These are phyloP conservation scores for Neurospora pannonica DNA, from an alignment of 495 filamentous ascomycete genomes.

Conservation along the genomic window DNA sequence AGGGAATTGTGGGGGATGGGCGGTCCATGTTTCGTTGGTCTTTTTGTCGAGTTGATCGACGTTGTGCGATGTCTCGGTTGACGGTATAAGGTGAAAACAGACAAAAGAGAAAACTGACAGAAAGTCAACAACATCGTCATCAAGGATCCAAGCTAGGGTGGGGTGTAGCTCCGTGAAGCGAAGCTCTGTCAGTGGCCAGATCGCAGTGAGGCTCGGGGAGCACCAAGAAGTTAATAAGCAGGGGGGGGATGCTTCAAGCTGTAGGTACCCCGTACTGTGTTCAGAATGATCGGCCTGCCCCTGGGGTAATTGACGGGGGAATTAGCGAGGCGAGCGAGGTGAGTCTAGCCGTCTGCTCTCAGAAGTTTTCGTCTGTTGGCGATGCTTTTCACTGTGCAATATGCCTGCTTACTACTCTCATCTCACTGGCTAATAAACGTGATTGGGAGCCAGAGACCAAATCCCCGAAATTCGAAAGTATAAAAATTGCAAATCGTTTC, in stretches of 20 bases:
- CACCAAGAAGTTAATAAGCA: background rate
- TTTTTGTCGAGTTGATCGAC: background rate
- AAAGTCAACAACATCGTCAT: background rate
- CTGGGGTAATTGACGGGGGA: background rate
- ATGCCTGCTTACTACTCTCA: background rate
- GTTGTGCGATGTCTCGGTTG: background rate
- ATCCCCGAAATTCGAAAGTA: background rate
- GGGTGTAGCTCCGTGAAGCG: background rate
- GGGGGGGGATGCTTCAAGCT: background rate
- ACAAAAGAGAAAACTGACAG: background rate
- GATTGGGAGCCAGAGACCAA: background rate
- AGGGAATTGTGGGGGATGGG: background rate
- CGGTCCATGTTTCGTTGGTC: background rate
- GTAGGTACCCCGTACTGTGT: background rate
- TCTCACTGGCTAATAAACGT: background rate
- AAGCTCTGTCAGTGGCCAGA: background rate
- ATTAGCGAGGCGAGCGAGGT: background rate
- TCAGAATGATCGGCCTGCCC: background rate
- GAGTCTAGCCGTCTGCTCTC: background rate
- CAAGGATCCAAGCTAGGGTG: background rate
- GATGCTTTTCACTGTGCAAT: background rate
- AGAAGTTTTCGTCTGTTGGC: background rate
- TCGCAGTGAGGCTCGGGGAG: background rate
- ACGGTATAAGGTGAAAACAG: background rate
- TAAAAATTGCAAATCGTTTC: background rate